A percentile compares a stretch with the other conserved stretches of the same genome.
These are phyloP conservation scores for Apiotrichum gamsii DNA, from an alignment of 1,284 basidiomycete species.

Conservation along the genomic window DNA sequence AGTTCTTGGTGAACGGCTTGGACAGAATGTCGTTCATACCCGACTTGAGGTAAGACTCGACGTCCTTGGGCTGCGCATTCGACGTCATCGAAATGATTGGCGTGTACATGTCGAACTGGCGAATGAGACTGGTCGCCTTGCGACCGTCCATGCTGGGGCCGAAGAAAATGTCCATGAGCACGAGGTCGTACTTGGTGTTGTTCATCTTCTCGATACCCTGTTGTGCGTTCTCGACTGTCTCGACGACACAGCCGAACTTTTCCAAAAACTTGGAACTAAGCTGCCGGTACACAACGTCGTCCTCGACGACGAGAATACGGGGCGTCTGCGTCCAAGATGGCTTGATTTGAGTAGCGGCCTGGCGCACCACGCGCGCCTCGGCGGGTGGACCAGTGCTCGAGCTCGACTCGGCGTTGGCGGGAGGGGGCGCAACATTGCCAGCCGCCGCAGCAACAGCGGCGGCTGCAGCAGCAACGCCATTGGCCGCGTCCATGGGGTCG, in stretches of 20 bases:
- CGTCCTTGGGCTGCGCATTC: conserved; percentile 63
- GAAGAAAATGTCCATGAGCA: conserved; percentile 69
- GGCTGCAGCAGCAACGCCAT: neutral
- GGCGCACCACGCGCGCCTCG: neutral
- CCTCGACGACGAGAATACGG: conserved; percentile 84
- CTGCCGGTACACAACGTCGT: conserved; percentile 84
- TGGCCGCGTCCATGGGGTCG: neutral
- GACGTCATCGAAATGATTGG: conserved; percentile 97
- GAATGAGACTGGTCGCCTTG: conserved; percentile 77
- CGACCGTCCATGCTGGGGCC: conserved; percentile 45
- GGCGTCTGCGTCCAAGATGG: conserved; percentile 84
- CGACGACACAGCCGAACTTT: conserved; percentile 90
- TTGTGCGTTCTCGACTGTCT: conserved; percentile 89
- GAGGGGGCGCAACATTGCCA: neutral
- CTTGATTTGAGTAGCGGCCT: conserved; percentile 51
- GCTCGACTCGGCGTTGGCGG: neutral
- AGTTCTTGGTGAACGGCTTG: conserved; percentile 93
- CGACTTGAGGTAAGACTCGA: conserved; percentile 37
- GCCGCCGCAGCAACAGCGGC: conserved; percentile 3
- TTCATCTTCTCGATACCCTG: conserved; percentile 95
- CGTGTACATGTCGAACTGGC: conserved; percentile 80
- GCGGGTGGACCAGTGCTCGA: neutral
- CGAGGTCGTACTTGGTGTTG: conserved; percentile 83
- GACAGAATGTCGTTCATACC: conserved; percentile 97
- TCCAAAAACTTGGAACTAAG: conserved; percentile 88